Evolutionary conservation across 192 early-diverging fungal species (phyloP), one percentile per base, ranked within the genome.

Genomic region (Borealophlyctis nickersoniae): DNA sequence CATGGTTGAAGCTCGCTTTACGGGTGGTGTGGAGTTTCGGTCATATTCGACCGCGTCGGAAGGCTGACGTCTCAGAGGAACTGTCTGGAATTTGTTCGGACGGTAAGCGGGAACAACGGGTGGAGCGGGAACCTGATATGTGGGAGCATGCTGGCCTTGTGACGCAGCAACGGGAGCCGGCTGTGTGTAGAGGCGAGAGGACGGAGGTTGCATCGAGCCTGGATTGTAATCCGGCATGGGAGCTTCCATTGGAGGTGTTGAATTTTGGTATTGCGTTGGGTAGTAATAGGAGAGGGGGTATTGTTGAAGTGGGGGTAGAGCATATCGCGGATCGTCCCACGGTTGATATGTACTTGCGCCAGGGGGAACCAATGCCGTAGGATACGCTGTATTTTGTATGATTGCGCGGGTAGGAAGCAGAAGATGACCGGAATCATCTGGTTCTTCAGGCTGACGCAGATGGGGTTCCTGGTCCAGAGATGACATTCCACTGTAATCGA

Each of bases 301-400:
- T 45, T 14, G n/a, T 14, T 61, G 62, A 39, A 65, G 16, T 11
- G 62, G 49, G 7, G 63, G 16, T 14, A 73, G 34, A 13, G 65
- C 67, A 50, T 73, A 69, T 63, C 71, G 33, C 28, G 66, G 71
- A 48, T 73, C 71, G 22, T 73, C 52, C 71, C 71, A 73, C 19
- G 71, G 36, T 29, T 73, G 48, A 49, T 68, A 67, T 27, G 65
- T 35, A 1, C 14, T 39, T 59, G 28, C 57, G 16, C 30, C 36
- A 31, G 63, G 63, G 9, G 69, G 69, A 26, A 71, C 36, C 28
- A 71, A 57, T 9, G 69, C 69, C 22, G 69, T 71, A n/a, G 69
- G 69, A 39, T 69, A 62, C 13, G 36, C 34, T 7, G 67, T 32
- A 23, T 53, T 53, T 22, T 49, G 60, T 30, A 60, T 28, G 4